These are phyloP conservation scores for Tremella mesenterica DNA, from an alignment of 768 basidiomycete genomes.

Conservation along the genomic window DNA sequence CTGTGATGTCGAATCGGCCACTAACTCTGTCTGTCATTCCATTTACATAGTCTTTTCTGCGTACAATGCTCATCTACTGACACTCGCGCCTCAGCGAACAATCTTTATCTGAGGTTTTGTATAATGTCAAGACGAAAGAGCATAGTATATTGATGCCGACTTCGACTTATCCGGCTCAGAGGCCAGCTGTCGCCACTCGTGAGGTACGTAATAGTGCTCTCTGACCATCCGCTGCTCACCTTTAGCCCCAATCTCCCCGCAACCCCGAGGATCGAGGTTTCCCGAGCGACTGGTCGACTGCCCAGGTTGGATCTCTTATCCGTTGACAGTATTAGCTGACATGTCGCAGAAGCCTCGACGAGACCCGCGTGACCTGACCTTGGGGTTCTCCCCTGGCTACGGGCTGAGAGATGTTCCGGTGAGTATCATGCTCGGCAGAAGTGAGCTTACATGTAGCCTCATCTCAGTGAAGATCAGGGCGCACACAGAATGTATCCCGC, in stretches of 20 bases:
- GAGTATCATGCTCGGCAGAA: not conserved
- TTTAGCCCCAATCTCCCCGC: not conserved
- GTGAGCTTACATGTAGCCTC: not conserved
- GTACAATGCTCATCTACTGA: too few relatives aligned
- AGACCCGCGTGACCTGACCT: too few relatives aligned
- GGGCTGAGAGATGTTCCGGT: not conserved
- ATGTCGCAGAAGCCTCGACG: not conserved
- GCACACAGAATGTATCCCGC: slow-evolving; percentile 23
- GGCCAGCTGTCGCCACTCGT: too few relatives aligned
- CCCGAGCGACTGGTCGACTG: not conserved
- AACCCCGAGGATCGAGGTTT: not conserved
- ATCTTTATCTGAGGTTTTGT: too few relatives aligned
- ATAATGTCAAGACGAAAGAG: too few relatives aligned
- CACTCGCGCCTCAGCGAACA: too few relatives aligned
- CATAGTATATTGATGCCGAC: too few relatives aligned
- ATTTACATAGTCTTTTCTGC: too few relatives aligned
- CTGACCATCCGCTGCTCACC: not conserved
- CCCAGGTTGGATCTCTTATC: not conserved
- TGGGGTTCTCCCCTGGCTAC: not conserved
- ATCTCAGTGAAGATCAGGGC: not conserved
- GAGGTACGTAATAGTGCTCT: too few relatives aligned
- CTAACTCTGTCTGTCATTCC: too few relatives aligned
- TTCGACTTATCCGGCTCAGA: too few relatives aligned
- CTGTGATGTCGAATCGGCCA: too few relatives aligned
- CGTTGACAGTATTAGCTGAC: not conserved